Evolutionary conservation across 164 flowering plant species (phyloP), one percentile per base, ranked within the genome.

Genomic region (Dillenia turbinata): DNA sequence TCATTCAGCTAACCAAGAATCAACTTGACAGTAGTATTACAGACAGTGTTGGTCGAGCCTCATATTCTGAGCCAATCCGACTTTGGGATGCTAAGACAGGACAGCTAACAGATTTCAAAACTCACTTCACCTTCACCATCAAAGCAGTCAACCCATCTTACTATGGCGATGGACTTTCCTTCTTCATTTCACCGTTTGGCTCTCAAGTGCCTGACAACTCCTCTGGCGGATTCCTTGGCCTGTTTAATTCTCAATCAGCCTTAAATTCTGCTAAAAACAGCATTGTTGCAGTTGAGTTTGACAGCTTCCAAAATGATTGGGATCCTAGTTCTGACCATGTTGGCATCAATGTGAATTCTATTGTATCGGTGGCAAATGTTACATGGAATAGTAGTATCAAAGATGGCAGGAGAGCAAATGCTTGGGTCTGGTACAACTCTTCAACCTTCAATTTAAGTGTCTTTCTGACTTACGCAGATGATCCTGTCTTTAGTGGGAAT

Each of bases 271-370:
- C 61, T 1, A 17, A 6, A 33, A 73, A 69, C 55, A 67, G 56
- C 10, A 64, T 77, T 61, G 69, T 83, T 33, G 88, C 88, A 0
- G 81, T 83, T 10, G 90, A 85, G 73, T 85, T 83, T 52, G 90
- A 85, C 50, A 85, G 65, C 59, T 61, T 14, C 48, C 14, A n/a
- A 13, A 75, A 85, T 52, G 0, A 0, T 0, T 83, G 82, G 82
- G 90, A 85, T 66, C 82, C 81, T 2, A 74, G 70, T 45, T 2
- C 16, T 8, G 62, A 81, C 66, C 90, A 85, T 66, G 69, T 83
- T 0, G 88, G 86, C 11, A 77, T 77, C 62, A 61, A 82, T n/a
- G 49, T 78, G 15, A 78, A 76, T 59, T 79, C 92, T 0, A 76
- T 88, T 17, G 47, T 8, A 1, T 84, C 92, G 0, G 69, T 44